Base-by-base conservation (phyloP, 148 eudicot species). In the Heliosperma pusillum region DNA sequence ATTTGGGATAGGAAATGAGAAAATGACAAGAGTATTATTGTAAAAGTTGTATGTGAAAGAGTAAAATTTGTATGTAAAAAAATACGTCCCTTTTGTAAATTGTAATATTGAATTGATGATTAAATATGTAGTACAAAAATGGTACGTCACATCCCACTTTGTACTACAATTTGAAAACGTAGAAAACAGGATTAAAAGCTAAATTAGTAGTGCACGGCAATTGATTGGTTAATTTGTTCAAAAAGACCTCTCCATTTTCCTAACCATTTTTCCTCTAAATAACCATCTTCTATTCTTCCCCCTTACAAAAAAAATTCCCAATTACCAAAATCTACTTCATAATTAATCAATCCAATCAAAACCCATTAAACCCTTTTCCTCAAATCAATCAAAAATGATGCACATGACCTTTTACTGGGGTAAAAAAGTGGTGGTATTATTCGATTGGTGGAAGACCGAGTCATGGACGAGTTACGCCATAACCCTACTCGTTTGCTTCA, bases 391-490 rank as follows among this genome's bases (percentile, higher is more conserved):
- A 12, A 84, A 76, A 33, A 87, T 82, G 90, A 87, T 87, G 90
- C 90, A 87, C 75, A 85, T 87, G 90, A 87, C 90, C 29, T 58
- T 87, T 16, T 87, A 87, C 81, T 87, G 90, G 90, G 85, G 90
- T 42, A 83, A 66, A 55, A 75, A 83, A 55, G 77, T 82, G 29
- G 71, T 81, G 13, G 73, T 85, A 0, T 24, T 87, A 50, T 83
- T 87, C 84, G 81, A 83, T 33, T 85, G 72, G 66, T 87, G 90
- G 90, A 66, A 27, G 9, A 85, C 88, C 56, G 80, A 82, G 5
- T 81, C 87, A 53, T 75, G 74, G 77, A 69, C 64, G n/a, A 65
- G 76, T 57, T 87, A 87, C 85, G 57, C 75, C 62, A 74, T 87
- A 40, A 70, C 87, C 29, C 82, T 87, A 26, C 66, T 87, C 59